Percentiles rank a stretch among this genome's conserved stretches.
phyloP scores from a whole-genome alignment of 768 basidiomycete genomes.

The Leccinum fibrillosum region DNA sequence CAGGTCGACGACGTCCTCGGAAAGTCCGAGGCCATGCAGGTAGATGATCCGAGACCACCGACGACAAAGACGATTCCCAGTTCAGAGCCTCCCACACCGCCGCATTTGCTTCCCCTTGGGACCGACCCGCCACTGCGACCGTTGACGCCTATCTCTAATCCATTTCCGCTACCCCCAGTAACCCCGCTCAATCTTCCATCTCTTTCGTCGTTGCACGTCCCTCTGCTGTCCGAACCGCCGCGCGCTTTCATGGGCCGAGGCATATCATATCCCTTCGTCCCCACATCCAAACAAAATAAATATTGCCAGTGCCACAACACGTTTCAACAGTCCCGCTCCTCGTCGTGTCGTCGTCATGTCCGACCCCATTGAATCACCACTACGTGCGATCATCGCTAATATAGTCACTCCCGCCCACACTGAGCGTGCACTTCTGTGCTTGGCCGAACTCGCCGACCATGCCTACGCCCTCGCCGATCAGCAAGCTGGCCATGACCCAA shows the following conservation, averaged over 20 bases:
- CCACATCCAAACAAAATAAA: too few species aligned
- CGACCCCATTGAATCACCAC: too few species aligned
- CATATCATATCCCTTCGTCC: background rate
- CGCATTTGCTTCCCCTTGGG: background rate
- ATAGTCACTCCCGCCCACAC: too few species aligned
- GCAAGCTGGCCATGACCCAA: too few species aligned
- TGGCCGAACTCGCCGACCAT: too few species aligned
- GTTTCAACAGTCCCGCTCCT: too few species aligned
- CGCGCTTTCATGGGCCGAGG: slow-evolving; percentile 35
- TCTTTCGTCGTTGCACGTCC: slow-evolving; percentile 31
- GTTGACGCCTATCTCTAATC: slow-evolving; percentile 1
- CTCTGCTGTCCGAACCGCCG: slow-evolving; percentile 30
- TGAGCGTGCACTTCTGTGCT: too few species aligned
- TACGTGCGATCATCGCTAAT: too few species aligned
- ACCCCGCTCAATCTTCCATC: slow-evolving; percentile 16
- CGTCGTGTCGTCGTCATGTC: too few species aligned
- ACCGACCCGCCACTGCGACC: slow-evolving; percentile 2
- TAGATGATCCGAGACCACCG: background rate
- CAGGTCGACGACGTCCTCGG: background rate
- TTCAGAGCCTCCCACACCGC: background rate
- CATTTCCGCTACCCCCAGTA: slow-evolving; percentile 4
- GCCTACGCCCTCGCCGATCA: too few species aligned
- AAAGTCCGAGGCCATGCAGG: background rate
- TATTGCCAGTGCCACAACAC: too few species aligned
- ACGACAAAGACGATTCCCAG: background rate